These are phyloP conservation scores for Cladosporium sp. DNA, from an alignment of 2,329 filamentous ascomycete species.

Conservation along the genomic window DNA sequence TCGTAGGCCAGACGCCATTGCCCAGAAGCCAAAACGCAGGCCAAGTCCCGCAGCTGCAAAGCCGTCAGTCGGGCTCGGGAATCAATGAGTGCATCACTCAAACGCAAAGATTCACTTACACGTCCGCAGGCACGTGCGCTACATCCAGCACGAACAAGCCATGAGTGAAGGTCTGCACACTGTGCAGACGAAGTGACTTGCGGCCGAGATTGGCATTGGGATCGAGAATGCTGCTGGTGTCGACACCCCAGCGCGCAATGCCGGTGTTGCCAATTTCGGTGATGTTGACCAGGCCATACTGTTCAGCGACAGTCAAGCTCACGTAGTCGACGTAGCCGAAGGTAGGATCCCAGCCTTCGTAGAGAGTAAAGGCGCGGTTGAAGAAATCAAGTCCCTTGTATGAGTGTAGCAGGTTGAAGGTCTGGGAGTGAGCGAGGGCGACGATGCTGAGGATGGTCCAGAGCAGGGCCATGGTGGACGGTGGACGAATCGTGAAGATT, in stretches of 20 bases:
- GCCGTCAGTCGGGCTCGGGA: not conserved
- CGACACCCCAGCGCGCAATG: slow-evolving; percentile 20
- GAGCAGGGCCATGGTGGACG: slow-evolving; percentile 1
- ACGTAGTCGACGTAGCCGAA: slow-evolving; percentile 34
- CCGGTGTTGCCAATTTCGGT: slow-evolving; percentile 15
- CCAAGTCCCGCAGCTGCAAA: slow-evolving; percentile 32
- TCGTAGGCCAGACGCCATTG: slow-evolving; percentile 38
- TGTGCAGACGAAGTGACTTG: slow-evolving; percentile 41
- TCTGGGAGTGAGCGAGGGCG: not conserved
- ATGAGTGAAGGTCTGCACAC: slow-evolving; percentile 39
- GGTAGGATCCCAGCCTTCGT: slow-evolving; percentile 22
- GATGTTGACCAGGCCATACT: slow-evolving; percentile 24
- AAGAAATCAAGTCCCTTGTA: slow-evolving; percentile 34
- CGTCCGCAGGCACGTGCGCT: slow-evolving; percentile 44
- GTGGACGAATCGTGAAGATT: not conserved
- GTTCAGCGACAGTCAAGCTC: slow-evolving; percentile 26
- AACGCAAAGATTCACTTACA: slow-evolving; percentile 40
- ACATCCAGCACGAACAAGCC: slow-evolving; percentile 46
- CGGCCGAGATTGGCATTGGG: slow-evolving; percentile 31
- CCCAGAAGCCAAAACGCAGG: slow-evolving; percentile 27
- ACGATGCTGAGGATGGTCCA: not conserved
- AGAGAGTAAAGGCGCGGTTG: slow-evolving; percentile 12
- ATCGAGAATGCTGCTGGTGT: slow-evolving; percentile 23
- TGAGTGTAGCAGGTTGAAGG: slow-evolving; percentile 35
- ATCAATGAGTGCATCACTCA: not conserved